Percentiles rank a stretch among this genome's conserved stretches.
These are phyloP conservation scores for Bremia lactucae DNA, from an alignment of 352 stramenopile species.

Conservation along the genomic window DNA sequence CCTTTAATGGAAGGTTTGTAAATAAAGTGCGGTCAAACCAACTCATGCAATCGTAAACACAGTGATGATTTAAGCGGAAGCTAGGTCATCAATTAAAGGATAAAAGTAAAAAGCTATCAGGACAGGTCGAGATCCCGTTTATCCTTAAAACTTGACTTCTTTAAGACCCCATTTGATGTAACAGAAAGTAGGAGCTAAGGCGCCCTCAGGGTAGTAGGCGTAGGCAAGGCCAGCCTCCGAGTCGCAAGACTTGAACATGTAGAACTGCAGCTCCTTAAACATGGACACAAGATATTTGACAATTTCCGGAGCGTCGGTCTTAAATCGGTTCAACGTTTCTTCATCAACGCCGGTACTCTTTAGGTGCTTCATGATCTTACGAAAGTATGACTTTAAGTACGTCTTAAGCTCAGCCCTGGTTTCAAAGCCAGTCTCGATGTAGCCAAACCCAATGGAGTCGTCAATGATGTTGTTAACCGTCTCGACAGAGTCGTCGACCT, in stretches of 20 bases:
- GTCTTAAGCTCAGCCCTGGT: constrained; percentile 56
- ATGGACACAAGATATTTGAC: constrained; percentile 54
- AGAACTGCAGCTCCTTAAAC: constrained; percentile 62
- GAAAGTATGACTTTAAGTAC: constrained; percentile 64
- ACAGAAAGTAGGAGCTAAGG: constrained; percentile 37
- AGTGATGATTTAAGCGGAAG: no score
- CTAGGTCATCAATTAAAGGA: no score
- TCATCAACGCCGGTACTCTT: constrained; percentile 34
- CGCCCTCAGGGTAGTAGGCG: constrained; percentile 54
- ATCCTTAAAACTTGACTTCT: constrained; percentile 60
- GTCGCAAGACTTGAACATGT: constrained; percentile 59
- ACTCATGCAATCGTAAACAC: no score
- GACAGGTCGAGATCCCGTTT: no score
- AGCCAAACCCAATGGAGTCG: constrained; percentile 43
- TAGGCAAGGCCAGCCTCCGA: constrained; percentile 50
- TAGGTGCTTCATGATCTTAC: constrained; percentile 57
- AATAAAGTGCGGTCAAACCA: no score
- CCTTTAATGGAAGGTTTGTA: no score
- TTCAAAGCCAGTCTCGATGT: constrained; percentile 52
- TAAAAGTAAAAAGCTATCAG: no score
- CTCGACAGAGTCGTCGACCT: constrained; percentile 44
- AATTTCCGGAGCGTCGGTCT: constrained; percentile 51
- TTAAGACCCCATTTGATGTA: constrained; percentile 68
- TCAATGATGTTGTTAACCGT: constrained; percentile 60
- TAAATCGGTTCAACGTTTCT: constrained; percentile 39